Evolutionary conservation across 257 asterid species (phyloP).

Genomic region (Thymus quinquecostatus): DNA sequence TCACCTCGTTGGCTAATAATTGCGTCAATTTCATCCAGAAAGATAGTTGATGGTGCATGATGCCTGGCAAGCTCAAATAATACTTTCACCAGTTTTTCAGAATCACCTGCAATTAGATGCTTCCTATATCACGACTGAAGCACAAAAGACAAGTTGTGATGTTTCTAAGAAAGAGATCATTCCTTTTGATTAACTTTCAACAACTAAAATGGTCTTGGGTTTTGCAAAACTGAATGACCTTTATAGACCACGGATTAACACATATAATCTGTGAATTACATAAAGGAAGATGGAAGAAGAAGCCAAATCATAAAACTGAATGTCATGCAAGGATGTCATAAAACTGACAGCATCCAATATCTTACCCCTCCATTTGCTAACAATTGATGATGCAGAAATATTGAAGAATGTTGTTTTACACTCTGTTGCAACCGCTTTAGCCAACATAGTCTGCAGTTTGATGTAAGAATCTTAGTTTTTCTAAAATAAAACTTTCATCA

Average conservation of each 20-base stretch:
- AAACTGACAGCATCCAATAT: constrained; percentile 17
- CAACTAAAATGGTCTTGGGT: constrained; percentile 8
- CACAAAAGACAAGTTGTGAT: constrained; percentile 10
- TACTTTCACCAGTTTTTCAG: constrained; percentile 92
- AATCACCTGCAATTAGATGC: constrained; percentile 73
- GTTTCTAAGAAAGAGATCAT: not conserved
- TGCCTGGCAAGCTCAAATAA: constrained; percentile 97
- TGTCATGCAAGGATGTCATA: constrained; percentile 4
- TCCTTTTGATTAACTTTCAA: constrained; percentile 2
- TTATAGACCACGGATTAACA: constrained; percentile 10
- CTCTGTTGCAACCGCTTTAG: constrained; percentile 99
- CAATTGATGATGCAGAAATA: constrained; percentile 98
- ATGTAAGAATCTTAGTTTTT: not conserved
- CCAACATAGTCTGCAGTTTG: constrained; percentile 87
- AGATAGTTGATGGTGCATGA: constrained; percentile 97
- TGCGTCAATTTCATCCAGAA: constrained; percentile 97
- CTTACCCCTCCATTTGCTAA: constrained; percentile 99
- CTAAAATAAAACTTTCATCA: not conserved
- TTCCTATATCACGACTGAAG: constrained; percentile 22
- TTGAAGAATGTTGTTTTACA: constrained; percentile 98
- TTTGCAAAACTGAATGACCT: constrained; percentile 12
- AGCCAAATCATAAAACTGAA: constrained; percentile 17
- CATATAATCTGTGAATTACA: not conserved
- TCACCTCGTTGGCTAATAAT: constrained; percentile 98
- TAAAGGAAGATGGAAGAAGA: constrained; percentile 13